phyloP scores from a whole-genome alignment of 345 rosid genomes.

The Salix suchowensis region DNA sequence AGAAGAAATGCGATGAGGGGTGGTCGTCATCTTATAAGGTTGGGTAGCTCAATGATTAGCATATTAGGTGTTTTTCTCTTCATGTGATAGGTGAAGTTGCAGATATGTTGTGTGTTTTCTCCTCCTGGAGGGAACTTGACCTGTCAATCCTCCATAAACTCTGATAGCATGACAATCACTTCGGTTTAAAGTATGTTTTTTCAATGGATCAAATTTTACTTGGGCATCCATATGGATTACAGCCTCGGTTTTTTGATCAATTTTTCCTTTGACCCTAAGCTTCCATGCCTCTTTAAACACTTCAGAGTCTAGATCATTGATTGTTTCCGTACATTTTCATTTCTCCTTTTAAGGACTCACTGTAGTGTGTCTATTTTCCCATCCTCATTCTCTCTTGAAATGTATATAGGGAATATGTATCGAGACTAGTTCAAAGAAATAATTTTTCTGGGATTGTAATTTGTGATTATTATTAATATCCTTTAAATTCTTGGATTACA shows the following conservation, averaged over 20 bases:
- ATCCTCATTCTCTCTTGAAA: not conserved
- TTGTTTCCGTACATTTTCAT: not conserved
- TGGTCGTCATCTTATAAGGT: not conserved
- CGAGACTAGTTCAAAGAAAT: not conserved
- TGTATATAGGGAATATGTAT: not conserved
- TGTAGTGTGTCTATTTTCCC: not conserved
- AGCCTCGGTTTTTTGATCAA: not conserved
- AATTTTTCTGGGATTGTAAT: not conserved
- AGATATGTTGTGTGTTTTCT: not conserved
- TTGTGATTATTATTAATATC: not conserved
- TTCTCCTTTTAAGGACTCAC: not conserved
- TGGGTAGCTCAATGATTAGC: not conserved
- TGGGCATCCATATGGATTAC: not conserved
- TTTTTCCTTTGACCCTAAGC: not conserved
- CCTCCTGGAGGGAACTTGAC: not conserved
- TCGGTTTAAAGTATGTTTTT: not conserved
- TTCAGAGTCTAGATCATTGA: not conserved
- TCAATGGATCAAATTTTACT: not conserved
- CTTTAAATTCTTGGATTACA: not conserved
- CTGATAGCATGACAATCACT: not conserved
- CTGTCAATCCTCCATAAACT: not conserved
- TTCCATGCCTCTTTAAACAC: not conserved
- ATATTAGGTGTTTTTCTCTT: not conserved
- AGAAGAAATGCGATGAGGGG: not conserved
- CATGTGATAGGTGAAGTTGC: not conserved